phyloP scores from a whole-genome alignment of 2,329 filamentous ascomycete genomes.

The Aspergillus pseudoglaucus region DNA sequence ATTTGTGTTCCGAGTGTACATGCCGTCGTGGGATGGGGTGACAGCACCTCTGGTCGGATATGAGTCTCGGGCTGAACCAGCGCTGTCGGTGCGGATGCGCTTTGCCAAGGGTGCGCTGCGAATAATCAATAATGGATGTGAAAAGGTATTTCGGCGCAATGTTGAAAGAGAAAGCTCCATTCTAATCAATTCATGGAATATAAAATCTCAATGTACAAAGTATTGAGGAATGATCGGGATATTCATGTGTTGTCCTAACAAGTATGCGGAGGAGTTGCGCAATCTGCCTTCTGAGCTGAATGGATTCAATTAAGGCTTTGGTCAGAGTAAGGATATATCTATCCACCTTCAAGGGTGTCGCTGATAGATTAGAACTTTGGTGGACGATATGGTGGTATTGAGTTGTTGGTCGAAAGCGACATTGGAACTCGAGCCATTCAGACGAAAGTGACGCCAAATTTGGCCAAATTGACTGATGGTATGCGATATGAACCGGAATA shows the following conservation, averaged over 20 bases:
- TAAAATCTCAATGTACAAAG: no score
- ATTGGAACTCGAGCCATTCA: conserved; percentile 1
- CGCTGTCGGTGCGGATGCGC: no score
- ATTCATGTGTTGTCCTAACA: conserved; percentile 5
- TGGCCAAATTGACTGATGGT: conserved; percentile 3
- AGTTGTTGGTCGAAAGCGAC: conserved; percentile 1
- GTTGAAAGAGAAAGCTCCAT: no score
- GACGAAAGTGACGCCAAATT: conserved; percentile 14
- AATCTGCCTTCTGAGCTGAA: conserved; percentile 6
- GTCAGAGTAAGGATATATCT: background rate
- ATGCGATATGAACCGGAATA: background rate
- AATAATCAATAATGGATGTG: no score
- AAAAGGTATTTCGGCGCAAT: no score
- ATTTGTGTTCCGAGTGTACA: no score
- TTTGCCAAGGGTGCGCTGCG: no score
- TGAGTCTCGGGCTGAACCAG: no score
- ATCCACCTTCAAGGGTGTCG: background rate
- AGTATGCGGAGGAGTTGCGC: conserved; percentile 19
- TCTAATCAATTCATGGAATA: no score
- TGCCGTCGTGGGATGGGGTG: no score
- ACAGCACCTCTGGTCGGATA: no score
- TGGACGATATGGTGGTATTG: background rate
- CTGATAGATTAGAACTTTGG: background rate
- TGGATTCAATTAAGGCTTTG: background rate
- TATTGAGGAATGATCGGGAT: no score